phyloP scores from a whole-genome alignment of 805 yeast genomes.

The Cyberlindnera samutprakarnensis region DNA sequence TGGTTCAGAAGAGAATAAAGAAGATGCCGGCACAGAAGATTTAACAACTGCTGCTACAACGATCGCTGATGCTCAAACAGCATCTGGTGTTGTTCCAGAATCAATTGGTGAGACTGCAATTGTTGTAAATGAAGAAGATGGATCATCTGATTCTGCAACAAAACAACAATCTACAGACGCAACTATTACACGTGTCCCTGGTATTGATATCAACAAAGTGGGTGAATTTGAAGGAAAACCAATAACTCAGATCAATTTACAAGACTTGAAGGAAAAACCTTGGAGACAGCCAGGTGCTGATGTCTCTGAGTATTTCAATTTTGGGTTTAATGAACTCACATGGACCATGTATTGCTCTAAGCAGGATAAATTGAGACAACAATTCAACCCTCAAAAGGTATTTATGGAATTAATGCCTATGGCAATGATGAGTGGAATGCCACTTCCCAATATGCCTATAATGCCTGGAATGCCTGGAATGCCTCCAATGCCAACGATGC shows the following conservation, averaged over 20 bases:
- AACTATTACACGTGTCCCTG: conserved; percentile 30
- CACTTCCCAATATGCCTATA: conserved; percentile 22
- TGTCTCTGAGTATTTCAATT: conserved; percentile 88
- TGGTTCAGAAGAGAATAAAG: conserved; percentile 30
- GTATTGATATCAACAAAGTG: conserved; percentile 62
- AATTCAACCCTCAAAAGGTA: conserved; percentile 75
- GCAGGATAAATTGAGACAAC: conserved; percentile 75
- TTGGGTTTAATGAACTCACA: conserved; percentile 92
- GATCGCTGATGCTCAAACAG: conserved; percentile 23
- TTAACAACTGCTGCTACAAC: conserved; percentile 19
- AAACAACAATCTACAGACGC: conserved; percentile 9
- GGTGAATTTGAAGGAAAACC: conserved; percentile 78
- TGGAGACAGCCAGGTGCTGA: conserved; percentile 99
- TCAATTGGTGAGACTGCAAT: conserved; percentile 29
- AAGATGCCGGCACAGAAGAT: conserved; percentile 11
- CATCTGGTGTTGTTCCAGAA: conserved; percentile 20
- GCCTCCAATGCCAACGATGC: conserved; percentile 20
- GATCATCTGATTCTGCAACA: conserved; percentile 23
- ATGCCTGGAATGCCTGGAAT: conserved; percentile 21
- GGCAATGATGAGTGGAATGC: conserved; percentile 28
- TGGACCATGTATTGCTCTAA: conserved; percentile 91
- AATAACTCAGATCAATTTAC: conserved; percentile 71
- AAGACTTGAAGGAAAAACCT: conserved; percentile 85
- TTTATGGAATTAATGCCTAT: conserved; percentile 52
- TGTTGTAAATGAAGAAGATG: conserved; percentile 17